Evolutionary conservation across 805 yeast genomes (phyloP), one percentile per base, ranked within the genome.

Genomic region (Saccharomycopsis capsularis): DNA sequence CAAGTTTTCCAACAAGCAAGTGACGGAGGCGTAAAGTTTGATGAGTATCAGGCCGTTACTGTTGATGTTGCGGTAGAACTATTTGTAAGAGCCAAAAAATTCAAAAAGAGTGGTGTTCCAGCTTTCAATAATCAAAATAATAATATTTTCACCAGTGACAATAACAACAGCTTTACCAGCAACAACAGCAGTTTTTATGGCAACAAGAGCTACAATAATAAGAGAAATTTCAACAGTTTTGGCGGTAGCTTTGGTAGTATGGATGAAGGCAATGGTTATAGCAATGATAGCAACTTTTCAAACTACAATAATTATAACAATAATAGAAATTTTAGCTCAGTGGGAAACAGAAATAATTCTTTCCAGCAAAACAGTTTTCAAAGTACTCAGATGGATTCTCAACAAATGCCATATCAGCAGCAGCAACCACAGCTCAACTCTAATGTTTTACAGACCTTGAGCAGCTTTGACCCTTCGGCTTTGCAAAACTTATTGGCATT

Each of bases 11-110:
- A 85, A 58, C 73, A 71, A 37, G 75, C 83, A 1, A 64, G 76
- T 0, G 82, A 79, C 57, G 90, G 89, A 5, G 85, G 85, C 15
- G 78, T 86, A 7, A 79, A 79, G 55, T 90, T 84, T 62, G 95
- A 88, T 59, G 96, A 89, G 60, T 89, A 88, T 59, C 73, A 82
- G 2, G 75, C 77, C 42, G 71, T 88, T n/a, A 79, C 81, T 3
- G 67, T 79, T 7, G 77, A 78, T 35, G 82, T 78, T 40, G 90
- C 90, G 0, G 74, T 82, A 13, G 79, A 78, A 42, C 64, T 84
- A 19, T 55, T 82, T n/a, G 57, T 63, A 3, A 71, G 16, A 27
- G 52, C 46, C 13, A 47, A 43, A n/a, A 39, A 48, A 25, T 40
- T 38, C 39, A 47, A 38, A 34, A 47, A 44, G 6, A 39, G 19